These are phyloP conservation scores for Citrus hindsii DNA, from an alignment of 345 rosid species.

Conservation along the genomic window DNA sequence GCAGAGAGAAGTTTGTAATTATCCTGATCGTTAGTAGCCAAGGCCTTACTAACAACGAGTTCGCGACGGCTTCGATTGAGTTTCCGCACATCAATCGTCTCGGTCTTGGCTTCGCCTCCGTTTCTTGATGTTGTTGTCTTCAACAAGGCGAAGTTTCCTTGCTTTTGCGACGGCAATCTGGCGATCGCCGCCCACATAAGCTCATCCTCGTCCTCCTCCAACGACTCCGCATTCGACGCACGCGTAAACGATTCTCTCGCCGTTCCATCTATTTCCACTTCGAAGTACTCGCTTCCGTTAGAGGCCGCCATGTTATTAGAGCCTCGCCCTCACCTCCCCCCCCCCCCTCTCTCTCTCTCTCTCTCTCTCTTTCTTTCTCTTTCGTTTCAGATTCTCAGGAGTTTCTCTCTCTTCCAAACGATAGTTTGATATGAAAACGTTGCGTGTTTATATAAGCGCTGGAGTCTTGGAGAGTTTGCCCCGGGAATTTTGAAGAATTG, in stretches of 20 bases:
- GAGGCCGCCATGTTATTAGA: conserved; percentile 44
- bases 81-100: conserved; percentile 66
- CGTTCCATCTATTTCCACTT: conserved; percentile 47
- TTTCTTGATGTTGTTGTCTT: conserved; percentile 35
- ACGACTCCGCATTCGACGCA: conserved; percentile 62
- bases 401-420: not conserved
- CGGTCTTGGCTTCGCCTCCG: conserved; percentile 18
- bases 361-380: not conserved
- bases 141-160: conserved; percentile 41
- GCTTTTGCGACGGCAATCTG: conserved; percentile 64
- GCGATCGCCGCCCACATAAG: conserved; percentile 72
- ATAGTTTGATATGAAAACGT: not conserved
- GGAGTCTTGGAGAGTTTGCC: not conserved
- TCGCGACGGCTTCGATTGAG: conserved; percentile 59
- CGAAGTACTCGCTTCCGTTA: conserved; percentile 79
- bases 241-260: conserved; percentile 52
- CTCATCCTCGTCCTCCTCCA: conserved; percentile 71
- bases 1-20: conserved; percentile 62
- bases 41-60: conserved; percentile 67
- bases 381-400: not conserved
- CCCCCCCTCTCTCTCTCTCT: not conserved
- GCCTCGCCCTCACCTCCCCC: not conserved
- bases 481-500: conserved; percentile 11
- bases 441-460: not conserved
- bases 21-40: conserved; percentile 85